phyloP scores from a whole-genome alignment of 768 basidiomycete species.

The Amanita rimosa region DNA sequence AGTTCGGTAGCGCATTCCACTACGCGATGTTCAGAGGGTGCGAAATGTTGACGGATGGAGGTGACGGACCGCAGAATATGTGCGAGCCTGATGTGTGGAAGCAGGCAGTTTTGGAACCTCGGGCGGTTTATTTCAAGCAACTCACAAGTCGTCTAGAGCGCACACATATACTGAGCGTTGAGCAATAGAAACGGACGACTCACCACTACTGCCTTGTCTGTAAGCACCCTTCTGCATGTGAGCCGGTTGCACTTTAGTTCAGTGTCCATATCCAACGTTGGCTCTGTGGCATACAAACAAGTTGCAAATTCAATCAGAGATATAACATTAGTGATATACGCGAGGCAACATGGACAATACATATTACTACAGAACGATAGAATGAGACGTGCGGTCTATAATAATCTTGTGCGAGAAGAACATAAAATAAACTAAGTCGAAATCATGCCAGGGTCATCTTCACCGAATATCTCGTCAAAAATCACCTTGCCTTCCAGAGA shows the following conservation, averaged over 20 bases:
- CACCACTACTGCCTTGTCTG: conserved; percentile 81
- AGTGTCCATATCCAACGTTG: conserved; percentile 42
- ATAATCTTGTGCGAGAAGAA: conserved; percentile 6
- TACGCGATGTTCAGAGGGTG: conserved; percentile 13
- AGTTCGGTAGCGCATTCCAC: conserved; percentile 81
- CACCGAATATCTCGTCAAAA: conserved; percentile 64
- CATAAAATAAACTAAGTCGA: conserved; percentile 22
- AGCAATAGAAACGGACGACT: conserved; percentile 18
- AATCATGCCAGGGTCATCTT: conserved; percentile 65
- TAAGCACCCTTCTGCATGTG: conserved; percentile 54
- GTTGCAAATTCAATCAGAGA: background rate
- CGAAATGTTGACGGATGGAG: background rate
- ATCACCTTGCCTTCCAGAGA: conserved; percentile 67
- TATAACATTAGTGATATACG: background rate
- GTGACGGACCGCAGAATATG: conserved; percentile 64
- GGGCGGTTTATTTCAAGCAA: background rate
- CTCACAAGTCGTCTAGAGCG: conserved; percentile 15
- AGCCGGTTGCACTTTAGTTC: conserved; percentile 75
- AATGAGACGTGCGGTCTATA: conserved; percentile 8
- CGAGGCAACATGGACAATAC: background rate
- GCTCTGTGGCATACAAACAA: conserved; percentile 2
- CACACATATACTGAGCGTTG: background rate
- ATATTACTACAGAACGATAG: conserved; percentile 3
- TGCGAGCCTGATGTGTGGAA: conserved; percentile 50
- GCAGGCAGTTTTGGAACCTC: background rate